Percentiles rank a stretch among this genome's conserved stretches.
Conservation (phyloP, 805 yeast genomes). For the Starmerella cellae region DNA sequence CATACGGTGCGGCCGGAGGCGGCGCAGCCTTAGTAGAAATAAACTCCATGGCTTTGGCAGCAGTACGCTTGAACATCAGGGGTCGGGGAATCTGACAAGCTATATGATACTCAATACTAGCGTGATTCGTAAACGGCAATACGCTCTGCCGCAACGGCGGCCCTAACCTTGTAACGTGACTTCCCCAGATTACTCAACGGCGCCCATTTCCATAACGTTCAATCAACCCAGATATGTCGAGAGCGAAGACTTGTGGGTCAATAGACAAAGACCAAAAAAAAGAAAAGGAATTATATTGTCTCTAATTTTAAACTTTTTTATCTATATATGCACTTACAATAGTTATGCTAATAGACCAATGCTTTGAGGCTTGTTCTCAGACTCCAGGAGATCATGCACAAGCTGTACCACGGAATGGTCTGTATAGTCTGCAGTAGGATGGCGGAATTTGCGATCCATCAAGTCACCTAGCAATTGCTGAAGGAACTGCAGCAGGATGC, state of each 20-base stretch:
- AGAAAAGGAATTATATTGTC: too few species aligned
- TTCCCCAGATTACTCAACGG: too few species aligned
- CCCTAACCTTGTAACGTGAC: too few species aligned
- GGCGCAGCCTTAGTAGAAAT: constrained; percentile 57
- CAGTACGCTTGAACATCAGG: constrained; percentile 18
- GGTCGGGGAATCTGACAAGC: too few species aligned
- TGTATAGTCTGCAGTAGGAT: constrained; percentile 30
- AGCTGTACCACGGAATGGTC: constrained; percentile 23
- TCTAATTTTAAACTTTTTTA: too few species aligned
- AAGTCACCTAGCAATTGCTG: constrained; percentile 53
- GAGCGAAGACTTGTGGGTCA: too few species aligned
- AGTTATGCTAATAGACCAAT: constrained; percentile 12
- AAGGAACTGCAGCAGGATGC: constrained; percentile 63
- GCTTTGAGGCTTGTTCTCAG: constrained; percentile 21
- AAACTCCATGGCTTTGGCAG: constrained; percentile 16
- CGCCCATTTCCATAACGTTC: too few species aligned
- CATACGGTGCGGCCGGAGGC: constrained; percentile 92
- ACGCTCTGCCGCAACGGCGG: too few species aligned
- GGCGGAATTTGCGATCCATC: constrained; percentile 46
- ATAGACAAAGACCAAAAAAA: too few species aligned
- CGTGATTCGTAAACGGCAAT: too few species aligned
- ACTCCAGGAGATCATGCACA: constrained; percentile 25
- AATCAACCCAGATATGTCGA: too few species aligned
- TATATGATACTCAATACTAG: too few species aligned
- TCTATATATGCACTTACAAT: not conserved